These are phyloP conservation scores for Leccinum fallax DNA, from an alignment of 1,284 basidiomycete species.

Conservation along the genomic window DNA sequence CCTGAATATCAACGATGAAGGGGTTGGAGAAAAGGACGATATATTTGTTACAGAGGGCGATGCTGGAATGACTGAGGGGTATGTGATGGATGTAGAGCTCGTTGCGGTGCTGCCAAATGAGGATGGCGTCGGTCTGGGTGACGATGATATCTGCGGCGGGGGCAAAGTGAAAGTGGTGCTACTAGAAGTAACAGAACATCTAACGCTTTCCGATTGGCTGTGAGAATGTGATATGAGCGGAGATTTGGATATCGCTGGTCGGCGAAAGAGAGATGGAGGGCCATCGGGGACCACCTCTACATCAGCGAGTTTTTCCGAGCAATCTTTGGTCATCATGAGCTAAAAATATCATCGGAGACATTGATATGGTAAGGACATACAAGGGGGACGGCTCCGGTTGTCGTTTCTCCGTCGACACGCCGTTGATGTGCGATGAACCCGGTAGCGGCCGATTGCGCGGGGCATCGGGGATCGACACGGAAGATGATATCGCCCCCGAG, in stretches of 20 bases:
- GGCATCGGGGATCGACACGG: constrained; percentile 27
- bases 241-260: constrained; percentile 40
- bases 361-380: constrained; percentile 19
- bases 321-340: constrained; percentile 17
- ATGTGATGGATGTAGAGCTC: constrained; percentile 43
- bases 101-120: constrained; percentile 35
- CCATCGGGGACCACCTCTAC: constrained; percentile 26
- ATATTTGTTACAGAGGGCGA: constrained; percentile 40
- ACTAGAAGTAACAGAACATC: constrained; percentile 16
- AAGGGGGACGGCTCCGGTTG: constrained; percentile 17
- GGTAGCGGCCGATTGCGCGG: constrained; percentile 17
- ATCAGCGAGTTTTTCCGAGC: constrained; percentile 16
- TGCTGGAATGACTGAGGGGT: constrained; percentile 42
- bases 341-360: constrained; percentile 15
- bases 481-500: constrained; percentile 26
- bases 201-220: constrained; percentile 47
- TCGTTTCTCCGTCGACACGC: constrained; percentile 19
- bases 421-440: constrained; percentile 19
- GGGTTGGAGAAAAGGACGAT: constrained; percentile 34
- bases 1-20: constrained; percentile 24
- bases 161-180: constrained; percentile 12
- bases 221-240: constrained; percentile 44
- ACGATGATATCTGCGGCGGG: constrained; percentile 25
- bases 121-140: constrained; percentile 36
- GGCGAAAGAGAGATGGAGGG: constrained; percentile 37